Percentiles rank a stretch among this genome's conserved stretches.
Evolutionary conservation across 805 yeast genomes (phyloP).

Genomic region (Sugiyamaella qingdaonensis): DNA sequence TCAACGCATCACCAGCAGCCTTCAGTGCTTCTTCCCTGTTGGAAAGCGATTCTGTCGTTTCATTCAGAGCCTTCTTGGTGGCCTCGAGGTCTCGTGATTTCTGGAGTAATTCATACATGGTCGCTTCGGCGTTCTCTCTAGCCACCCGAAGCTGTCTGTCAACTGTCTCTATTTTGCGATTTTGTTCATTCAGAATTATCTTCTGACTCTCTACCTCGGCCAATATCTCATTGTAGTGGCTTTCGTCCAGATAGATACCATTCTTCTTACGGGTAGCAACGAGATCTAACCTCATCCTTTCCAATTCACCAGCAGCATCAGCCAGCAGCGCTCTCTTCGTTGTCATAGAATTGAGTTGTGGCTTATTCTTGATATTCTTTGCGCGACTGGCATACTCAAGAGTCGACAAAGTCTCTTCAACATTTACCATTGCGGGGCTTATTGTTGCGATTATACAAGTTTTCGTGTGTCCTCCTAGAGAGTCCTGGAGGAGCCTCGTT

Average conservation of each 20-base stretch:
- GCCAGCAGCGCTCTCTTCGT: slow-evolving; percentile 52
- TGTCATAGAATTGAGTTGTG: slow-evolving; percentile 43
- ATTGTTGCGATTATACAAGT: slow-evolving; percentile 85
- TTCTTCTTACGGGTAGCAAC: slow-evolving; percentile 59
- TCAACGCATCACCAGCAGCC: slow-evolving; percentile 13
- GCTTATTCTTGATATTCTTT: slow-evolving; percentile 68
- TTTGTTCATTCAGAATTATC: slow-evolving; percentile 48
- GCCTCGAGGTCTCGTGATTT: slow-evolving; percentile 13
- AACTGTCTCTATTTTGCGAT: slow-evolving; percentile 43
- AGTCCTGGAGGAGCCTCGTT: slow-evolving; percentile 73
- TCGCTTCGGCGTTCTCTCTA: slow-evolving; percentile 28
- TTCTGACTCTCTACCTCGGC: slow-evolving; percentile 49
- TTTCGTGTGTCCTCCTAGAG: slow-evolving; percentile 83
- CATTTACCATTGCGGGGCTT: slow-evolving; percentile 71
- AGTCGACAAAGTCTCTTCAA: slow-evolving; percentile 82
- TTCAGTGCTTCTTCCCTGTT: slow-evolving; percentile 3
- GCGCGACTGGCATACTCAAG: slow-evolving; percentile 86
- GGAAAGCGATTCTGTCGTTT: slow-evolving; percentile 7
- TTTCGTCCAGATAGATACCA: slow-evolving; percentile 60
- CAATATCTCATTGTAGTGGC: slow-evolving; percentile 41
- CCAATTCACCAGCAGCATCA: slow-evolving; percentile 52
- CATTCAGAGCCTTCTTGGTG: slow-evolving; percentile 8
- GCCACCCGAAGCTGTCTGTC: slow-evolving; percentile 45
- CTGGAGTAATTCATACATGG: slow-evolving; percentile 15
- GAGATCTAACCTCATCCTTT: slow-evolving; percentile 55